Evolutionary conservation across 257 asterid genomes (phyloP).

Genomic region (Capsicum pubescens): DNA sequence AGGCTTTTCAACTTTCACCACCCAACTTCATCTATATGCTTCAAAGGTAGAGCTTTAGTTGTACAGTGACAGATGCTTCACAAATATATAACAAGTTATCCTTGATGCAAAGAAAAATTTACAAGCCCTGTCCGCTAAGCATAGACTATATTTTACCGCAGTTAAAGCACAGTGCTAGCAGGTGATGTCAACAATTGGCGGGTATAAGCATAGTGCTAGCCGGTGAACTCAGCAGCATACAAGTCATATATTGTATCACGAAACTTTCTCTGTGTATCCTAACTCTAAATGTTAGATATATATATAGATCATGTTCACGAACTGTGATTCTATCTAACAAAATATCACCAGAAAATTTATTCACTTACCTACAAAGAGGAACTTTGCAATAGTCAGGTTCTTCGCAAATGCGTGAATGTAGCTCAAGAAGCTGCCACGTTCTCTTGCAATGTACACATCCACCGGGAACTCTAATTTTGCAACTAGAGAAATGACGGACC

Average conservation of each 20-base stretch:
- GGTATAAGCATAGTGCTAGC: constrained; percentile 4
- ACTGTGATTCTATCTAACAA: background rate
- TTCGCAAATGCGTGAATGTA: constrained; percentile 80
- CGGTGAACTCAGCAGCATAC: background rate
- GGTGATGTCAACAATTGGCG: background rate
- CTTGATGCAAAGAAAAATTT: background rate
- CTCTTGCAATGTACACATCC: constrained; percentile 90
- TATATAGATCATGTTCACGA: background rate
- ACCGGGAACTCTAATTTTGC: constrained; percentile 79
- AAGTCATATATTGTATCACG: background rate
- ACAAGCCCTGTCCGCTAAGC: background rate
- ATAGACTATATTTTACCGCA: background rate
- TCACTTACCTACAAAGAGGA: constrained; percentile 86
- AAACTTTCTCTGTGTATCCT: background rate
- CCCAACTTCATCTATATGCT: background rate
- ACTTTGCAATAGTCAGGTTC: constrained; percentile 84
- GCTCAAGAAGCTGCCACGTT: constrained; percentile 94
- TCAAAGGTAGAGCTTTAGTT: background rate
- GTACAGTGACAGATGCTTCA: background rate
- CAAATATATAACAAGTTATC: background rate
- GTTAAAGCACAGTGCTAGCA: background rate
- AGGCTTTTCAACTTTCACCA: background rate
- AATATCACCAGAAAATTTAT: background rate
- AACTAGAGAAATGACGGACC: constrained; percentile 75
- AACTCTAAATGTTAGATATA: background rate